Evolutionary conservation across 345 rosid genomes (phyloP).

Genomic region (Boechera stricta): DNA sequence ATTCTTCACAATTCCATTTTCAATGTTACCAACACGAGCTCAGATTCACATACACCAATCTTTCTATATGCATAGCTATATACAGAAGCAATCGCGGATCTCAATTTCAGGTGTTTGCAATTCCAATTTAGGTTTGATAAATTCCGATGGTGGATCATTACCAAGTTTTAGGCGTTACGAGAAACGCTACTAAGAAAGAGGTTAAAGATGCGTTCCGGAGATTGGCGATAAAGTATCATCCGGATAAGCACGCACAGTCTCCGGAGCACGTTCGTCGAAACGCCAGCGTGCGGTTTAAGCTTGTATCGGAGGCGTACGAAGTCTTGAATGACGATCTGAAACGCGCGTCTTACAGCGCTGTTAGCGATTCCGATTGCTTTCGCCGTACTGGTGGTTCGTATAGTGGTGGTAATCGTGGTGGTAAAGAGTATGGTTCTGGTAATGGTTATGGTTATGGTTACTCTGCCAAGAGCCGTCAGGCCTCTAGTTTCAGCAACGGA

Average conservation of each 20-base stretch:
- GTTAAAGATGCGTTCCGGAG: slow-evolving; percentile 81
- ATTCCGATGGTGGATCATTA: slow-evolving; percentile 66
- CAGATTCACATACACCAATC: not conserved
- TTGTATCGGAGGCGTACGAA: slow-evolving; percentile 83
- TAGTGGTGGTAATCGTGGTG: slow-evolving; percentile 28
- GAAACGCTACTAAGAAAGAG: slow-evolving; percentile 74
- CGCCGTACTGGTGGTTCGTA: slow-evolving; percentile 38
- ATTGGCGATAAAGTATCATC: slow-evolving; percentile 76
- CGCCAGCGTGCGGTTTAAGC: slow-evolving; percentile 76
- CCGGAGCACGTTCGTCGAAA: slow-evolving; percentile 54
- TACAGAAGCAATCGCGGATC: not conserved
- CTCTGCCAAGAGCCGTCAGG: slow-evolving; percentile 23
- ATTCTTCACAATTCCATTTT: not conserved
- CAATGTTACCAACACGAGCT: slow-evolving; percentile 13
- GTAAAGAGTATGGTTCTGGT: slow-evolving; percentile 36
- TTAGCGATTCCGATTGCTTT: slow-evolving; percentile 35
- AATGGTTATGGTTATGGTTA: slow-evolving; percentile 46
- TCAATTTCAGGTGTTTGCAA: slow-evolving; percentile 11
- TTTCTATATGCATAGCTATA: not conserved
- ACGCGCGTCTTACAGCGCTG: slow-evolving; percentile 69
- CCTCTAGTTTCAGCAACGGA: slow-evolving; percentile 23
- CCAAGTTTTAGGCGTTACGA: slow-evolving; percentile 62
- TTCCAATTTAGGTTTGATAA: slow-evolving; percentile 34
- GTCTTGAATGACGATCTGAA: slow-evolving; percentile 54
- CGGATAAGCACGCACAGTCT: slow-evolving; percentile 83